Conservation (phyloP, 208 protist genomes). For the Acanthamoeba lenticulata region DNA sequence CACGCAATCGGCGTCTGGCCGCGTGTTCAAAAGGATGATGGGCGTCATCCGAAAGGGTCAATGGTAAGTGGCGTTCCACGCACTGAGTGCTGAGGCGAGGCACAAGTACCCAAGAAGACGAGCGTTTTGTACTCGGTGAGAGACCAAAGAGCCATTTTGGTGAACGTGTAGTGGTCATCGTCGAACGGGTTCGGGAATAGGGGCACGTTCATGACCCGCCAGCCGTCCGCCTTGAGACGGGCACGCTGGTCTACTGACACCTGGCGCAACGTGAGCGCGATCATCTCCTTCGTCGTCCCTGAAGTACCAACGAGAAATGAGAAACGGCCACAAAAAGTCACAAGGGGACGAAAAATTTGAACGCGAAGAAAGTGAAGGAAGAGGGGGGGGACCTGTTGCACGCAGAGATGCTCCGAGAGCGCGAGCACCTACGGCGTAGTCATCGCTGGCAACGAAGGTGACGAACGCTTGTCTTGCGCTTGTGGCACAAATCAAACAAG, state of each 20-base stretch:
- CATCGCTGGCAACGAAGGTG: not conserved
- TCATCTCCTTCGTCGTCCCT: not conserved
- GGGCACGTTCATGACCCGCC: not conserved
- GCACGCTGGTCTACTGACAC: not conserved
- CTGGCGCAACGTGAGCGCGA: not conserved
- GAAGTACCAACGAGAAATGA: not conserved
- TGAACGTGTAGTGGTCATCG: not conserved
- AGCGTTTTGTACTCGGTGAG: not conserved
- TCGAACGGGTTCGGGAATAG: not conserved
- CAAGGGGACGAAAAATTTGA: no score
- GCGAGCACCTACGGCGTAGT: not conserved
- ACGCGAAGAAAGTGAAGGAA: no score
- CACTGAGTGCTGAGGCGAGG: not conserved
- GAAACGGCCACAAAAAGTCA: not conserved
- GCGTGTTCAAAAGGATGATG: not conserved
- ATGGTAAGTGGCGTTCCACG: no score
- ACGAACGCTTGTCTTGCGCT: not conserved
- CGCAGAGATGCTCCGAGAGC: not conserved
- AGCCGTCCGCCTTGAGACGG: not conserved
- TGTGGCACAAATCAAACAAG: no score
- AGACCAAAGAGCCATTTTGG: constrained; percentile 7
- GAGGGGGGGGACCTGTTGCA: not conserved
- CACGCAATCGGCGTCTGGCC: constrained; percentile 1
- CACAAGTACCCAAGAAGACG: not conserved
- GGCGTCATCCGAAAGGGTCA: no score